A percentile compares a stretch with the other conserved stretches of the same genome.
phyloP scores from a whole-genome alignment of 2,329 filamentous ascomycete species.

The Albifimbria verrucaria region DNA sequence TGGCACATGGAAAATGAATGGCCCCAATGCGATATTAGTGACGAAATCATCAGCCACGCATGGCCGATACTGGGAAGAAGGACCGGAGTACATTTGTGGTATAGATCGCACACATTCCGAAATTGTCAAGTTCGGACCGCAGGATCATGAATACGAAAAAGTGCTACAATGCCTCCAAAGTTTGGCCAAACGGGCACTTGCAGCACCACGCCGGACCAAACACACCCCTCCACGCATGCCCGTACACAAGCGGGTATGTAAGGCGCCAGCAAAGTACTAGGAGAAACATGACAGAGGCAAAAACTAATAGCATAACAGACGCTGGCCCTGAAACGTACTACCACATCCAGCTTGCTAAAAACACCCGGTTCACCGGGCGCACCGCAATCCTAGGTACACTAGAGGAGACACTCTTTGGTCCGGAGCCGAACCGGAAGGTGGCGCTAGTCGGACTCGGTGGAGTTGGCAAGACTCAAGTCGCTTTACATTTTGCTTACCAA shows the following conservation, averaged over 20 bases:
- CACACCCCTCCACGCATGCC: background rate
- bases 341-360: conserved; percentile 11
- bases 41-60: background rate
- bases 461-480: conserved; percentile 4
- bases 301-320: background rate
- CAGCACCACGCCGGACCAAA: background rate
- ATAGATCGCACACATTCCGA: background rate
- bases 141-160: no score
- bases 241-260: background rate
- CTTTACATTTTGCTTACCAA: conserved; percentile 26
- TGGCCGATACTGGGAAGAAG: conserved; percentile 1
- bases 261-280: background rate
- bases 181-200: background rate
- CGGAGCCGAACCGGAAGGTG: conserved; percentile 3
- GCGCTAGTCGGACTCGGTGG: conserved; percentile 17
- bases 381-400: conserved; percentile 17
- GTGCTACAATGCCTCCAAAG: no score
- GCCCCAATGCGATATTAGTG: no score
- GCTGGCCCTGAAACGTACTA: conserved; percentile 1
- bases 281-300: background rate
- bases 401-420: no score
- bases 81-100: background rate
- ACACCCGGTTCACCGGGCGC: conserved; percentile 23
- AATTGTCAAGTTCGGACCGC: background rate
- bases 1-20: no score